These are phyloP conservation scores for Sicyos baderoa DNA, from an alignment of 306 rosid genomes.

Conservation along the genomic window DNA sequence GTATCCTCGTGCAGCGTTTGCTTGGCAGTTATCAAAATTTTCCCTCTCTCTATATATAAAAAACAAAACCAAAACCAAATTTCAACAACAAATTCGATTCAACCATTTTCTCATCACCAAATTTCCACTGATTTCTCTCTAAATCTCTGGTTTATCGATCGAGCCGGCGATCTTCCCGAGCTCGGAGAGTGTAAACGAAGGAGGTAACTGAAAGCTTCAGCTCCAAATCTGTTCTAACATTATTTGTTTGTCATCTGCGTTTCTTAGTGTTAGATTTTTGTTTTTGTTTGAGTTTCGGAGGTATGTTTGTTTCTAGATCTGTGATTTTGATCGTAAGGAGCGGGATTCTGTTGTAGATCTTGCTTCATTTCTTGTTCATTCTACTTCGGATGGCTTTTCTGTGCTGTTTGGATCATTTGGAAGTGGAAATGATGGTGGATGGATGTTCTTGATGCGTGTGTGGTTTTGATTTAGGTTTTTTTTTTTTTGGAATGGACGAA, in stretches of 20 bases:
- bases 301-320: slow-evolving; percentile 1
- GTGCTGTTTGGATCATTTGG: slow-evolving; percentile 10
- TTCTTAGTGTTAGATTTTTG: not conserved
- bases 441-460: not conserved
- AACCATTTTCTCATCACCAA: not conserved
- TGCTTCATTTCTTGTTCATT: not conserved
- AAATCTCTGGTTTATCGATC: not conserved
- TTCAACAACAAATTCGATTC: slow-evolving; percentile 8
- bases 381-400: not conserved
- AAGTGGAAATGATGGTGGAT: not conserved
- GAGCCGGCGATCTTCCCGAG: not conserved
- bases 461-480: not conserved
- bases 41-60: not conserved
- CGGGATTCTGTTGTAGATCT: slow-evolving; percentile 8
- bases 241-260: not conserved
- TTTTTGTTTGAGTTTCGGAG: not conserved
- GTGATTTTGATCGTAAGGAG: slow-evolving; percentile 2
- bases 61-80: not conserved
- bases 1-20: not conserved
- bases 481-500: not conserved
- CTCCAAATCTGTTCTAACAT: not conserved
- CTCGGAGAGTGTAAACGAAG: not conserved
- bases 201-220: slow-evolving; percentile 10
- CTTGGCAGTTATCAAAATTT: slow-evolving; percentile 10
- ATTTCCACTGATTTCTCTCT: not conserved